phyloP scores from a whole-genome alignment of 768 basidiomycete species.

The Nidularia pulvinata region DNA sequence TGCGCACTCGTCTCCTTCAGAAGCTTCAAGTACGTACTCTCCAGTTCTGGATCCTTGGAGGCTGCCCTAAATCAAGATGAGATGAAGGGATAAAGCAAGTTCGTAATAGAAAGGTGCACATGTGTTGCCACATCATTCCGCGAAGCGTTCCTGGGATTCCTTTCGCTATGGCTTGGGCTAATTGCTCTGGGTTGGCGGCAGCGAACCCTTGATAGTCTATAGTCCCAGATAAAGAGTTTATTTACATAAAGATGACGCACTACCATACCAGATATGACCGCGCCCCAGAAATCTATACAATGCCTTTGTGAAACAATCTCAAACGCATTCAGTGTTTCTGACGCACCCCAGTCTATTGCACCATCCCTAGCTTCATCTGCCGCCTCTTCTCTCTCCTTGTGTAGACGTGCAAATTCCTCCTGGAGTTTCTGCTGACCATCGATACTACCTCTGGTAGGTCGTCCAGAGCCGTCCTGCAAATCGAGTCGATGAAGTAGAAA shows the following conservation, averaged over 20 bases:
- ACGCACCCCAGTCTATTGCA: constrained; percentile 78
- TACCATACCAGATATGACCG: constrained; percentile 77
- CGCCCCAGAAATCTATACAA: constrained; percentile 87
- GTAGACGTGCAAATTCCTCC: constrained; percentile 73
- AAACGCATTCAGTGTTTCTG: too few species aligned
- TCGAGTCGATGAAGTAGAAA: constrained; percentile 58
- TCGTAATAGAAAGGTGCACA: constrained; percentile 42
- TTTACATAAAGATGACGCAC: neutral
- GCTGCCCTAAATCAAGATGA: constrained; percentile 68
- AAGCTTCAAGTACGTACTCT: constrained; percentile 77
- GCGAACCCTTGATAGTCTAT: constrained; percentile 91
- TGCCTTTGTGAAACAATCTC: too few species aligned
- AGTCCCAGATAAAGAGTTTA: constrained; percentile 3
- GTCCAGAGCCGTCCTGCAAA: constrained; percentile 39
- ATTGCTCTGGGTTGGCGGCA: constrained; percentile 68
- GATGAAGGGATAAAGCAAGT: too few species aligned
- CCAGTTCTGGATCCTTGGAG: constrained; percentile 88
- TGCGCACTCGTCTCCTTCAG: constrained; percentile 85
- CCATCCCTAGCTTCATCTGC: constrained; percentile 34
- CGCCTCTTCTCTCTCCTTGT: constrained; percentile 49
- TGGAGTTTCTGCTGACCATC: constrained; percentile 74
- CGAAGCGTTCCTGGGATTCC: constrained; percentile 89
- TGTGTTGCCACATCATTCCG: constrained; percentile 97
- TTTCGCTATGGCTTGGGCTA: constrained; percentile 88
- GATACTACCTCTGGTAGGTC: constrained; percentile 43